Conservation (phyloP, 164 flowering plant species). For the Vitis rupestris region DNA sequence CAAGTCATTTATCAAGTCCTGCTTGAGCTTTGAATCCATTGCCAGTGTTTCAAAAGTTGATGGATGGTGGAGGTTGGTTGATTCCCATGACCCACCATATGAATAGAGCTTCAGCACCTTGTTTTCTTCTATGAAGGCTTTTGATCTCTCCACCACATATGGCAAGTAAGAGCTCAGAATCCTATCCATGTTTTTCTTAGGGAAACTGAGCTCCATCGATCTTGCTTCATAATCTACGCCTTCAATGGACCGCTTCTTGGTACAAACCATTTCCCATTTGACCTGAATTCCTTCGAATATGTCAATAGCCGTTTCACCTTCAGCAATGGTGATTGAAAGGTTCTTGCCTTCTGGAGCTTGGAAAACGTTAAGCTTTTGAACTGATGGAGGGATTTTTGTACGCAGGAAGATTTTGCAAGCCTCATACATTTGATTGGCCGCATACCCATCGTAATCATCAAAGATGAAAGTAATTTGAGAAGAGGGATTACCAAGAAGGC, state of each 20-base stretch:
- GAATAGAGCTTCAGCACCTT: not conserved
- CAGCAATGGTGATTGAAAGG: too few relatives aligned
- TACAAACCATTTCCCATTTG: too few relatives aligned
- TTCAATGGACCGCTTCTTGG: too few relatives aligned
- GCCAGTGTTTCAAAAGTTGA: conserved; percentile 20
- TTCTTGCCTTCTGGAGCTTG: too few relatives aligned
- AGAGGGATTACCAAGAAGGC: too few relatives aligned
- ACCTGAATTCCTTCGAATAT: too few relatives aligned
- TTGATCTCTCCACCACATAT: conserved; percentile 5
- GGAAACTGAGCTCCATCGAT: conserved; percentile 11
- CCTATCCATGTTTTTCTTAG: conserved; percentile 8
- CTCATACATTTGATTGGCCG: not conserved
- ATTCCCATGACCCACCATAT: not conserved
- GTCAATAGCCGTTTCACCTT: too few relatives aligned
- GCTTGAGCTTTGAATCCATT: conserved; percentile 22
- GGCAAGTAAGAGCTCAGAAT: conserved; percentile 14
- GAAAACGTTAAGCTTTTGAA: too few relatives aligned
- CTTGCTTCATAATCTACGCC: not conserved
- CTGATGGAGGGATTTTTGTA: too few relatives aligned
- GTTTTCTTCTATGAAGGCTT: conserved; percentile 8
- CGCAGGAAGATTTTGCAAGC: too few relatives aligned
- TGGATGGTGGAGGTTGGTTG: conserved; percentile 16
- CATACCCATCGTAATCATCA: too few relatives aligned
- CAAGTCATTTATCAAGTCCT: conserved; percentile 13
- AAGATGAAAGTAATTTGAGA: too few relatives aligned